phyloP scores from a whole-genome alignment of 306 rosid genomes.

The Cicer cuneatum region DNA sequence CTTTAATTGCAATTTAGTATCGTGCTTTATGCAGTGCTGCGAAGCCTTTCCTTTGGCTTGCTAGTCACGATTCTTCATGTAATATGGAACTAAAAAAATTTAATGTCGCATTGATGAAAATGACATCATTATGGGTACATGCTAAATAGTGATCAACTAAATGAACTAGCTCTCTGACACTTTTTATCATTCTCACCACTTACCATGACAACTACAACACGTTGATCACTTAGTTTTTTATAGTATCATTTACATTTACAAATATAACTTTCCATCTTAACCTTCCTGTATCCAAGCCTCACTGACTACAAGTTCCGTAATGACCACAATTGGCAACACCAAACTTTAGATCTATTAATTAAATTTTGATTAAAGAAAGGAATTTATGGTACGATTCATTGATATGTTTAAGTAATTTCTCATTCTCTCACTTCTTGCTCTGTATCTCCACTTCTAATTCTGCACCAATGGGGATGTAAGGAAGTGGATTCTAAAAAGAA shows the following conservation, averaged over 20 bases:
- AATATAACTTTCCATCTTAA: constrained; percentile 14
- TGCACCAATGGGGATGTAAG: constrained; percentile 52
- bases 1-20: too few species aligned
- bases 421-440: constrained; percentile 59
- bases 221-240: constrained; percentile 1
- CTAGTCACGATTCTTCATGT: constrained; percentile 42
- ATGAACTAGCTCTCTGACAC: constrained; percentile 34
- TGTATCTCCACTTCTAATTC: constrained; percentile 61
- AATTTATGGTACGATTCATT: constrained; percentile 52
- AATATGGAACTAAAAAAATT: constrained; percentile 23
- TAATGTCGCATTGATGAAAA: constrained; percentile 40
- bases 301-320: not conserved
- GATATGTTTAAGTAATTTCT: constrained; percentile 64
- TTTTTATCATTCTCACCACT: constrained; percentile 29
- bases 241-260: constrained; percentile 9
- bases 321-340: constrained; percentile 20
- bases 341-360: constrained; percentile 26
- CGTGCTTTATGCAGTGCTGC: too few species aligned
- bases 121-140: not conserved
- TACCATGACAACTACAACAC: constrained; percentile 39
- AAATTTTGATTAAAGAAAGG: constrained; percentile 26
- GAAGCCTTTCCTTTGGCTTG: constrained; percentile 42
- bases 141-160: constrained; percentile 31
- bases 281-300: not conserved
- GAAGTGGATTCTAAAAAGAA: not conserved